Percentiles rank a stretch among this genome's conserved stretches.
Evolutionary conservation across 495 filamentous ascomycete genomes (phyloP).

Genomic region (Podospora comata): DNA sequence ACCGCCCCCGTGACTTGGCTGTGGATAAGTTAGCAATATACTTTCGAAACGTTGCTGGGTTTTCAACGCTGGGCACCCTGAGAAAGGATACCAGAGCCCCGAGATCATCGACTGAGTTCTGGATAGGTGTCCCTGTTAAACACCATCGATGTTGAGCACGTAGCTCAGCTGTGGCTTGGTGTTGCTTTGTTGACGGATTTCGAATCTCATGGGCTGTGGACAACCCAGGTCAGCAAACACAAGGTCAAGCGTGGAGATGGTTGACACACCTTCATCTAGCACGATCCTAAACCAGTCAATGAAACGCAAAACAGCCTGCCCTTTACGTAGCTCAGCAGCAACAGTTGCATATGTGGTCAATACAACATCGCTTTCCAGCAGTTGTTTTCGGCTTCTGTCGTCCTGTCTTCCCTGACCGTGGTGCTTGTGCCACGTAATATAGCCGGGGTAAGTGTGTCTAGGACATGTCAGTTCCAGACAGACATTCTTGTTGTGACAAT

Average conservation of each 20-base stretch:
- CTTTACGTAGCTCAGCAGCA: background rate
- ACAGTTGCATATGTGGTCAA: constrained; percentile 5
- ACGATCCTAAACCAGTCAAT: background rate
- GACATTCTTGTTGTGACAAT: background rate
- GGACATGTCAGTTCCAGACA: background rate
- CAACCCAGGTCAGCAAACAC: background rate
- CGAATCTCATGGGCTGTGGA: constrained; percentile 3
- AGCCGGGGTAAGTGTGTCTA: background rate
- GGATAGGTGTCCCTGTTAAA: constrained; percentile 5
- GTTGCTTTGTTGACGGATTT: background rate
- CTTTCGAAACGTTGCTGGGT: background rate
- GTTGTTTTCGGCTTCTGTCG: background rate
- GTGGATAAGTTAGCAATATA: background rate
- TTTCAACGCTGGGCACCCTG: background rate
- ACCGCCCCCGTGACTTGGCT: background rate
- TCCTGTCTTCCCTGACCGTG: constrained; percentile 2
- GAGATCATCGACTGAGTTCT: constrained; percentile 4
- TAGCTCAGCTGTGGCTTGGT: background rate
- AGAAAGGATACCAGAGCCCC: background rate
- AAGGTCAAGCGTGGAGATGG: background rate
- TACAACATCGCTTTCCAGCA: background rate
- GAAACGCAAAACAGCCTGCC: background rate
- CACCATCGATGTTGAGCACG: constrained; percentile 3
- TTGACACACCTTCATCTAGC: constrained; percentile 2
- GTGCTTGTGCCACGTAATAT: background rate